Conservation (phyloP, 257 asterid genomes). For the Thymus mandschuricus region DNA sequence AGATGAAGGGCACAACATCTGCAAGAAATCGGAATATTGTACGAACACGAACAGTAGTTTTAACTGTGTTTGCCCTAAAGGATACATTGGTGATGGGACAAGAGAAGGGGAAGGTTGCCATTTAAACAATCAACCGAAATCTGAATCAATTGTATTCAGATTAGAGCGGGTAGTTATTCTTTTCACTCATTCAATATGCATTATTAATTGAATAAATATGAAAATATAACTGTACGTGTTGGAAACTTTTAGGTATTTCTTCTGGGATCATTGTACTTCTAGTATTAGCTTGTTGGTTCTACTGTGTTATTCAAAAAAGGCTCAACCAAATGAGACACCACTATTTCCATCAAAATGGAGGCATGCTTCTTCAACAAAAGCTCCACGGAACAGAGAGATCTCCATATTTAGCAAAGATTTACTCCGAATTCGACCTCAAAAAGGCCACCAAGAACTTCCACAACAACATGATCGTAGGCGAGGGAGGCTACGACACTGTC, state of each 20-base stretch:
- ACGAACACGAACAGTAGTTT: conserved; percentile 24
- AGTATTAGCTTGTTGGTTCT: conserved; percentile 14
- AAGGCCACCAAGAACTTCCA: conserved; percentile 31
- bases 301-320: conserved; percentile 27
- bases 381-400: conserved; percentile 9
- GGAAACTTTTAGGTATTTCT: conserved; percentile 6
- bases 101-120: conserved; percentile 26
- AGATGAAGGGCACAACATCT: neutral
- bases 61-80: conserved; percentile 34
- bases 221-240: too few relatives aligned
- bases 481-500: conserved; percentile 33
- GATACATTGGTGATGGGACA: conserved; percentile 32
- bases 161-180: conserved; percentile 9
- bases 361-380: conserved; percentile 24
- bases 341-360: conserved; percentile 24
- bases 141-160: neutral
- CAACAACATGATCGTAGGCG: conserved; percentile 13
- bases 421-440: conserved; percentile 9
- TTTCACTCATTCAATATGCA: neutral
- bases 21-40: conserved; percentile 16
- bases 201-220: too few relatives aligned
- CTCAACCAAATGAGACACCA: neutral
- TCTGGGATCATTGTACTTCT: conserved; percentile 24
- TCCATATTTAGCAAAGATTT: neutral
- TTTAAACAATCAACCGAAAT: neutral